These are phyloP conservation scores for Psilocybe azurescens DNA, from an alignment of 768 basidiomycete species.

Conservation along the genomic window DNA sequence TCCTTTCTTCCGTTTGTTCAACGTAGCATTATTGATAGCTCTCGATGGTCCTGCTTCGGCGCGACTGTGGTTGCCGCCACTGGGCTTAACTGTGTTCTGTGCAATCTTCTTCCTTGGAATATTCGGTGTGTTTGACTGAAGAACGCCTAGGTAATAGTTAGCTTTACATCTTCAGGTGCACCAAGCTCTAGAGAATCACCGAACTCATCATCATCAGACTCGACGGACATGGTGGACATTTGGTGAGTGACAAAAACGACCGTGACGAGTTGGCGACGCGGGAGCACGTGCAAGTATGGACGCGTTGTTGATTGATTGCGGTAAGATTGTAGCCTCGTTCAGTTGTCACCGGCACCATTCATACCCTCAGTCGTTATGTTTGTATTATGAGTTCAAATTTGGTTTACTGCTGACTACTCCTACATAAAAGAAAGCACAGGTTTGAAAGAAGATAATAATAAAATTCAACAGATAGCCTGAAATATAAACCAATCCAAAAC, in stretches of 20 bases:
- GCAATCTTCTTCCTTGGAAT: conserved; percentile 4
- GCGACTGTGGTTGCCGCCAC: conserved; percentile 15
- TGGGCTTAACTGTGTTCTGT: conserved; percentile 10
- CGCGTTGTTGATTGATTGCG: conserved; percentile 10
- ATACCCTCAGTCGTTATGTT: too few species aligned
- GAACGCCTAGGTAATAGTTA: neutral
- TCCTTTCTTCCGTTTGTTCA: conserved; percentile 12
- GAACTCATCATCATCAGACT: conserved; percentile 23
- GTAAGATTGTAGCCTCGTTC: too few species aligned
- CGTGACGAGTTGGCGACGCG: conserved; percentile 22
- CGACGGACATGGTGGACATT: conserved; percentile 22
- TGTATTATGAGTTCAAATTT: too few species aligned
- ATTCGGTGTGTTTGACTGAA: conserved; percentile 14
- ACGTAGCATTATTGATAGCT: neutral
- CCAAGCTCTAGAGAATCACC: conserved; percentile 7
- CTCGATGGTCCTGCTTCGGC: conserved; percentile 24
- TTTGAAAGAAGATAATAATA: too few species aligned
- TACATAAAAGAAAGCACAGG: neutral
- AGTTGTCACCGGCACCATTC: too few species aligned
- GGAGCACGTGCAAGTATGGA: conserved; percentile 12
- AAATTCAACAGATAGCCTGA: too few species aligned
- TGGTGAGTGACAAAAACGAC: conserved; percentile 20
- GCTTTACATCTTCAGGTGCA: neutral
- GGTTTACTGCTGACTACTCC: too few species aligned
- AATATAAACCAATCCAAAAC: neutral